Evolutionary conservation across 805 yeast genomes (phyloP).

Genomic region (Myxozyma monticola): DNA sequence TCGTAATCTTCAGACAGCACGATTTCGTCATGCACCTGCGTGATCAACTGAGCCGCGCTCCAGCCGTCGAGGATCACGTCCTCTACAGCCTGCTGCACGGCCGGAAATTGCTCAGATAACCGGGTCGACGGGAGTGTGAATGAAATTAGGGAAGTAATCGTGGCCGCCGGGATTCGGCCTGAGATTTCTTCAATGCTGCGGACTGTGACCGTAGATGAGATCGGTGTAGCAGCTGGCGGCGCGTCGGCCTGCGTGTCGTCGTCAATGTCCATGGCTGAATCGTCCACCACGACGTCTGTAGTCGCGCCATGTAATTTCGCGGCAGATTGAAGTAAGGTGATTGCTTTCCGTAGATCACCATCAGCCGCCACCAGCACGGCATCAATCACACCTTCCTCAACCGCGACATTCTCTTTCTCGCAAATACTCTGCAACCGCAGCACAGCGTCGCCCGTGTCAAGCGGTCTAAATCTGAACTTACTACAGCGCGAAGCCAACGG

Average conservation of each 20-base stretch:
- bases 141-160: conserved; percentile 48
- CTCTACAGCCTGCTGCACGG: conserved; percentile 45
- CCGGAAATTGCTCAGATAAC: conserved; percentile 29
- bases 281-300: conserved; percentile 16
- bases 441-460: conserved; percentile 71
- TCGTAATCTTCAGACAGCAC: conserved; percentile 54
- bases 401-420: conserved; percentile 48
- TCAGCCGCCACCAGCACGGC: conserved; percentile 69
- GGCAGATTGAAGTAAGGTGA: conserved; percentile 84
- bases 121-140: conserved; percentile 38
- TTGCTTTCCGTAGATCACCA: conserved; percentile 93
- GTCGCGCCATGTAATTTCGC: conserved; percentile 53
- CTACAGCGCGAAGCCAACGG: conserved; percentile 97
- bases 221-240: conserved; percentile 40
- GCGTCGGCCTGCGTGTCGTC: conserved; percentile 34
- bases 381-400: conserved; percentile 56
- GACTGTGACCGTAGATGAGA: conserved; percentile 43
- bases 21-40: conserved; percentile 69
- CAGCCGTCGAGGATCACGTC: conserved; percentile 66
- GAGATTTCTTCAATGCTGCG: conserved; percentile 65
- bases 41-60: conserved; percentile 71
- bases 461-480: conserved; percentile 82
- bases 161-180: conserved; percentile 62
- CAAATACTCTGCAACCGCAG: conserved; percentile 64
- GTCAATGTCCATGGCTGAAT: not conserved